phyloP scores from a whole-genome alignment of 768 basidiomycete genomes.

The Mycena vitilis region DNA sequence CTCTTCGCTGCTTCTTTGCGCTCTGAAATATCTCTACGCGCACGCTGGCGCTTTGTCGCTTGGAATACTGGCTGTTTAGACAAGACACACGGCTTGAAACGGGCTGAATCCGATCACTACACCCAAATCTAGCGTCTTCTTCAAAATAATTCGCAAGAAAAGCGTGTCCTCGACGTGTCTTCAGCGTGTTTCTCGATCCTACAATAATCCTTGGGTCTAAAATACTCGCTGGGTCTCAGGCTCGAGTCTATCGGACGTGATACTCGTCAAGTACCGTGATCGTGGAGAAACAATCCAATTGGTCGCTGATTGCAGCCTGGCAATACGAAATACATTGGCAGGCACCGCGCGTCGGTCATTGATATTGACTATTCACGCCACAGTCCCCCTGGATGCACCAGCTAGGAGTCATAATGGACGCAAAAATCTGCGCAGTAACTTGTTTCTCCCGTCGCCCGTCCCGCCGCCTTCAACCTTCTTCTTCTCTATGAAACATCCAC shows the following conservation, averaged over 20 bases:
- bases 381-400: no score
- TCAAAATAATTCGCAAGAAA: no score
- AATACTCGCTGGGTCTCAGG: constrained; percentile 4
- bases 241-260: constrained; percentile 3
- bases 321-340: neutral
- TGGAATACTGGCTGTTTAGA: no score
- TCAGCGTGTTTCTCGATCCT: neutral
- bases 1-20: neutral
- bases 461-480: no score
- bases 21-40: neutral
- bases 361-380: neutral
- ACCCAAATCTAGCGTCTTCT: no score
- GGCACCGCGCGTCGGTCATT: neutral
- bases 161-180: neutral
- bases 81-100: no score
- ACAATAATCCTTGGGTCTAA: neutral
- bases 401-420: no score
- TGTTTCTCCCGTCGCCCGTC: no score
- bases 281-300: constrained; percentile 2
- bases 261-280: constrained; percentile 7
- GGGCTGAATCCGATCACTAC: neutral
- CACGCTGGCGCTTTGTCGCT: no score
- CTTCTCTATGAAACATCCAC: neutral
- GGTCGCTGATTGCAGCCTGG: neutral
- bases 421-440: no score